Conservation (phyloP, 768 basidiomycete species). For the Suillus decipiens region DNA sequence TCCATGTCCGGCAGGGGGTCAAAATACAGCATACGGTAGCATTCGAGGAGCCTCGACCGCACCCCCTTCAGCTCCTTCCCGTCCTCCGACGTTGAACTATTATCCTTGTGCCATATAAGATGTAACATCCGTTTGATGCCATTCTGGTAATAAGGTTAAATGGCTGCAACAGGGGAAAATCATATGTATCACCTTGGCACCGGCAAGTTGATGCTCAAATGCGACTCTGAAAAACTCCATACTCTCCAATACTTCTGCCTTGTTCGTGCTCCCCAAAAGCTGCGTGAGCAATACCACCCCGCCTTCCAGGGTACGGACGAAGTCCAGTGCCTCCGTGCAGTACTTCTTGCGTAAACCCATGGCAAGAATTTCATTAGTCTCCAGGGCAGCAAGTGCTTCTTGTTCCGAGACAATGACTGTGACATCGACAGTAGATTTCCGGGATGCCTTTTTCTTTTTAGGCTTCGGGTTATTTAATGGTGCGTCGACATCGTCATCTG, state of each 20-base stretch:
- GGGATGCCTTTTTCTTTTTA: constrained; percentile 50
- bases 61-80: constrained; percentile 85
- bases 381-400: constrained; percentile 65
- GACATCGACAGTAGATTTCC: constrained; percentile 73
- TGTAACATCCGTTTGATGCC: constrained; percentile 98
- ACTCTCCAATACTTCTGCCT: constrained; percentile 78
- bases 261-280: constrained; percentile 84
- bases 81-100: constrained; percentile 74
- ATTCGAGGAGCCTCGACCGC: constrained; percentile 83
- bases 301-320: constrained; percentile 69
- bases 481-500: constrained; percentile 40
- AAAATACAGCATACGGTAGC: constrained; percentile 87
- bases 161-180: neutral
- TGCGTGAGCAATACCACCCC: constrained; percentile 74
- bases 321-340: constrained; percentile 80
- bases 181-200: constrained; percentile 61
- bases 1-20: constrained; percentile 74
- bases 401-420: constrained; percentile 71
- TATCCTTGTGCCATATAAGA: constrained; percentile 96
- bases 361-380: constrained; percentile 63
- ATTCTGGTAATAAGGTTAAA: constrained; percentile 42
- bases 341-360: constrained; percentile 82
- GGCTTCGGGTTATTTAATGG: constrained; percentile 40
- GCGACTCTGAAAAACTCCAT: constrained; percentile 90
- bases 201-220: constrained; percentile 77